A percentile compares a stretch with the other conserved stretches of the same genome.
Conservation (phyloP, 257 asterid species). For the Capsicum baccatum region DNA sequence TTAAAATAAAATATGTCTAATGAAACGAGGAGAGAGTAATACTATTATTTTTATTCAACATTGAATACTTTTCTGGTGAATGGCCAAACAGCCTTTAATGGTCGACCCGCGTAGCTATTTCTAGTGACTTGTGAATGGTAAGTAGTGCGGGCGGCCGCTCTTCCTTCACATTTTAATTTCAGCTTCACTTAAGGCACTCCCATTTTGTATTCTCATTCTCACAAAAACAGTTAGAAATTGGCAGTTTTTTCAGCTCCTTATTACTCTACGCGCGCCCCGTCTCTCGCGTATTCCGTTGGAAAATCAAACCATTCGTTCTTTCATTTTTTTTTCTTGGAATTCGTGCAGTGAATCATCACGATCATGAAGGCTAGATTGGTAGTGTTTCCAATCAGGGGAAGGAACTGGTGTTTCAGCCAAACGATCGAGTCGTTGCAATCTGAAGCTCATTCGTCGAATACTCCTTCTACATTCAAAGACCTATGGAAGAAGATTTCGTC, state of each 20-base stretch:
- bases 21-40: too few species aligned
- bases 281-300: background rate
- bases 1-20: too few species aligned
- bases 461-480: conserved; percentile 76
- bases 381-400: conserved; percentile 87
- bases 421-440: conserved; percentile 59
- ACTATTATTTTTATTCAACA: too few species aligned
- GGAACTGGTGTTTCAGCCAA: conserved; percentile 92
- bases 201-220: background rate
- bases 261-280: background rate
- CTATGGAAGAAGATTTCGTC: conserved; percentile 56
- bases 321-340: background rate
- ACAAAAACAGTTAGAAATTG: background rate
- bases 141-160: background rate
- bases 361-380: conserved; percentile 81
- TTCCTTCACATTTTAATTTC: background rate
- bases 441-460: conserved; percentile 54
- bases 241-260: conserved; percentile 22
- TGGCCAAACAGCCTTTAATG: too few species aligned
- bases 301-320: background rate
- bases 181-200: background rate
- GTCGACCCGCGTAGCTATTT: too few species aligned
- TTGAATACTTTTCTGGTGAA: too few species aligned
- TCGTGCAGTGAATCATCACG: background rate
- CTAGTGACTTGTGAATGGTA: too few species aligned